These are phyloP conservation scores for Linum lewisii DNA, from an alignment of 345 rosid species.

Conservation along the genomic window DNA sequence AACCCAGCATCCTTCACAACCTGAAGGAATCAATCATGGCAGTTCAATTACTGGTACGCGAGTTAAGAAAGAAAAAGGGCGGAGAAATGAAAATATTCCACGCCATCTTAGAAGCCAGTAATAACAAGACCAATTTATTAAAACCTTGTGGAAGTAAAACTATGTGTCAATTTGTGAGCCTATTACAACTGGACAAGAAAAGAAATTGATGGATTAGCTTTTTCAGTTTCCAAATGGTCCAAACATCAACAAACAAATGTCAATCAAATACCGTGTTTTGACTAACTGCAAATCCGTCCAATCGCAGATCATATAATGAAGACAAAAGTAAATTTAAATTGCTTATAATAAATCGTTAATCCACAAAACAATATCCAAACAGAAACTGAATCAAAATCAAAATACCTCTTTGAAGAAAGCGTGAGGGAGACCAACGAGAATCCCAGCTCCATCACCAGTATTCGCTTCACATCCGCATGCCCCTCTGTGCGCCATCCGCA, in stretches of 20 bases:
- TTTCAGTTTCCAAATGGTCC: background rate
- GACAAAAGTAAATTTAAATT: background rate
- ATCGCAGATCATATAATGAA: background rate
- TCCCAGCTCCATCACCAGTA: slow-evolving; percentile 99
- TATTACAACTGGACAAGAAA: background rate
- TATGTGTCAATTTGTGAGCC: background rate
- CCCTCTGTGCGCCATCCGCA: slow-evolving; percentile 92
- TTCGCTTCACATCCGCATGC: slow-evolving; percentile 98
- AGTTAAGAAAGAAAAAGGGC: background rate
- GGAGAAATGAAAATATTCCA: background rate
- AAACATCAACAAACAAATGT: no score
- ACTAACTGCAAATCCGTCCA: background rate
- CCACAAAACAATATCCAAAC: background rate
- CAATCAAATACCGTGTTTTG: background rate
- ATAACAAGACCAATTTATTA: background rate
- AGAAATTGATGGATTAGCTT: background rate
- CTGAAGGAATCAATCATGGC: slow-evolving; percentile 22
- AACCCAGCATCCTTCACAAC: slow-evolving; percentile 67
- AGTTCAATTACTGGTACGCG: background rate
- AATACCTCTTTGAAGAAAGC: slow-evolving; percentile 60
- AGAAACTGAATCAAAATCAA: background rate
- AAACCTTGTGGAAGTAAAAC: background rate
- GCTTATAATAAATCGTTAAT: background rate
- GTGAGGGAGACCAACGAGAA: slow-evolving; percentile 85
- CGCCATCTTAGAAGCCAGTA: background rate